A percentile compares a stretch with the other conserved stretches of the same genome.
These are phyloP conservation scores for Arthroderma uncinatum DNA, from an alignment of 2,329 filamentous ascomycete genomes.

Conservation along the genomic window DNA sequence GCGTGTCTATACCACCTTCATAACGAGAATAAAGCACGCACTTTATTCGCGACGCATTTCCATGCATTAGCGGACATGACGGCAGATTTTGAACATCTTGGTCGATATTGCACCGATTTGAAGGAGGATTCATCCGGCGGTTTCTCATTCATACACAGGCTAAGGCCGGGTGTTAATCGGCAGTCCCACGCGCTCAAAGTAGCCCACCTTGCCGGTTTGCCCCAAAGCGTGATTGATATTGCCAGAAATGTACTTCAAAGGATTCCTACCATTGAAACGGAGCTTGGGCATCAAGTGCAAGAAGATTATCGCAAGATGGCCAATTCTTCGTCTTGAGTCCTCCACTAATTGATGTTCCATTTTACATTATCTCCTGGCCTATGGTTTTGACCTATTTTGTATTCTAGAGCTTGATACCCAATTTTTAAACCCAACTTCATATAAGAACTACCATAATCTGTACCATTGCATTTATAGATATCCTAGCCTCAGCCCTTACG, in stretches of 20 bases:
- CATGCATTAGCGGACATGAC: constrained; percentile 74
- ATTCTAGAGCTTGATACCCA: not conserved
- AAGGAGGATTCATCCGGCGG: constrained; percentile 56
- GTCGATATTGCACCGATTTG: constrained; percentile 81
- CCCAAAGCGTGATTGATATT: constrained; percentile 57
- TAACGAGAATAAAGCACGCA: constrained; percentile 62
- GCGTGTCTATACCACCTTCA: constrained; percentile 79
- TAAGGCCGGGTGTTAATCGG: constrained; percentile 72
- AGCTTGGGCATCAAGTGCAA: not conserved
- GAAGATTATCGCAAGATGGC: not conserved
- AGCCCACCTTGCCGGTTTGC: constrained; percentile 74
- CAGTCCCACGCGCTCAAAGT: constrained; percentile 90
- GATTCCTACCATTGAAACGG: constrained; percentile 10
- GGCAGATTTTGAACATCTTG: constrained; percentile 46
- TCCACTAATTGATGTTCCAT: not conserved
- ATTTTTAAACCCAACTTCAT: not conserved
- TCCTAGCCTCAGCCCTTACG: too few species aligned
- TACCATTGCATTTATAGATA: not conserved
- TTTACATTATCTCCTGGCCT: too few species aligned
- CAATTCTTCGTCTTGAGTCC: not conserved
- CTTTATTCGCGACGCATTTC: constrained; percentile 92
- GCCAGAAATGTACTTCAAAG: constrained; percentile 49
- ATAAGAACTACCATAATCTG: not conserved
- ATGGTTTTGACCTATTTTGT: not conserved
- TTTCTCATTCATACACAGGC: constrained; percentile 77